phyloP scores from a whole-genome alignment of 345 rosid species.

The Eutrema yunnanense region DNA sequence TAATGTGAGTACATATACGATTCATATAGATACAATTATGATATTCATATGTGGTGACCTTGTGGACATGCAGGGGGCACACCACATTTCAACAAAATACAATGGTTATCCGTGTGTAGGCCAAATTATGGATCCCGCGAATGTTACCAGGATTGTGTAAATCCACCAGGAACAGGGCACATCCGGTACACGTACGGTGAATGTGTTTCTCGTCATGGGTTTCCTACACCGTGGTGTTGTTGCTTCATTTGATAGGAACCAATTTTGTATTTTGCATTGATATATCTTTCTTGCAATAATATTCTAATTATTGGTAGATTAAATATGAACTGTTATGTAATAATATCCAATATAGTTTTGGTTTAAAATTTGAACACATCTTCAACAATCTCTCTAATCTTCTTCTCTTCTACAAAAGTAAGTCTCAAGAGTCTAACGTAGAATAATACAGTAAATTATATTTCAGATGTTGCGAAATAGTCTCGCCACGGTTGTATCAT shows the following conservation, averaged over 20 bases:
- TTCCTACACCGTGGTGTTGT: background rate
- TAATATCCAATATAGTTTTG: too few species aligned
- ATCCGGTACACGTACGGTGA: background rate
- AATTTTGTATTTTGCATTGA: background rate
- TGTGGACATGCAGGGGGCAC: background rate
- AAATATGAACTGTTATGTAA: background rate
- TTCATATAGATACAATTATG: background rate
- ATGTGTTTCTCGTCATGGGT: background rate
- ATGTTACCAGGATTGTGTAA: background rate
- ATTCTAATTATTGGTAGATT: background rate
- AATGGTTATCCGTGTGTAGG: background rate
- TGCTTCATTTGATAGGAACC: background rate
- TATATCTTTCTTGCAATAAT: background rate
- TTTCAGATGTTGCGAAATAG: too few species aligned
- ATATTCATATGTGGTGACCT: background rate
- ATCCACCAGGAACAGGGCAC: background rate
- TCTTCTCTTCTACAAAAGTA: too few species aligned
- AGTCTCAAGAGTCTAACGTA: too few species aligned
- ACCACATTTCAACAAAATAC: background rate
- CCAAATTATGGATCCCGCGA: background rate
- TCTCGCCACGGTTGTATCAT: too few species aligned
- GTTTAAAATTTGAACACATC: too few species aligned
- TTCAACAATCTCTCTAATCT: too few species aligned
- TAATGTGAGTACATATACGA: too few species aligned
- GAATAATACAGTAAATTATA: too few species aligned